Evolutionary conservation across 352 stramenopile species (phyloP), one percentile per base, ranked within the genome.

Genomic region (Phytophthora pisi): DNA sequence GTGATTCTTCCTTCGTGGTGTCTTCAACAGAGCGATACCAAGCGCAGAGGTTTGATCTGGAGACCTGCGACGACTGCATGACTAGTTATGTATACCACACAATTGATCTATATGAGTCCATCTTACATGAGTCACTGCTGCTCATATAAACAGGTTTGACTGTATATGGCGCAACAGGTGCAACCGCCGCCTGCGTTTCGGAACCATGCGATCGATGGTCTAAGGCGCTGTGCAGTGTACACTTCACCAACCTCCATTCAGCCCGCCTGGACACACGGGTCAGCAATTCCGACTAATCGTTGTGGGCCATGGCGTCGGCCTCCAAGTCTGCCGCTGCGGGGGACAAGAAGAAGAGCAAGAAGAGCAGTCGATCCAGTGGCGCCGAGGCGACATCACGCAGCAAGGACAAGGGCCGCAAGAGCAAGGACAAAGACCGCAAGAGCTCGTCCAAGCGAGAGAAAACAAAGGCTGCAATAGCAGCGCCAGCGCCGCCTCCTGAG

Each of bases 401-500:
- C 31, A 78, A 74, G 50, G 62, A 70, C 10, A 77, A 75, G 49
- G 49, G 58, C 23, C 64, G 60, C 13, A 79, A 74, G 64, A 76
- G 61, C 42, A 81, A 81, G 59, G 70, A 77, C 51, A 89, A 84
- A 55, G 63, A 74, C 31, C 51, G 42, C 30, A 75, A 73, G 28
- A 47, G 36, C 13, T 70, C 59, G 6, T 51, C 49, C 45, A 63
- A 49, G 60, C 11, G 38, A 45, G 6, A 49, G 42, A 65, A 45
- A 43, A 51, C 63, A 10, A 68, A 70, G 24, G 5, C 31, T 49
- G 34, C 31, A 20, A 1, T 20, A 8, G 38, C 42, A 40, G 4
- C 40, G 0, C 6, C 51, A 24, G 42, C 11, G 8, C 23, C 40
- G 18, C 38, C 38, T 45, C 34, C 43, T 28, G 20, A 23, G n/a